Percentiles rank a stretch among this genome's conserved stretches.
Evolutionary conservation across 2,329 filamentous ascomycete genomes (phyloP).

Genomic region (Immersiporthe knoxdaviesiana): DNA sequence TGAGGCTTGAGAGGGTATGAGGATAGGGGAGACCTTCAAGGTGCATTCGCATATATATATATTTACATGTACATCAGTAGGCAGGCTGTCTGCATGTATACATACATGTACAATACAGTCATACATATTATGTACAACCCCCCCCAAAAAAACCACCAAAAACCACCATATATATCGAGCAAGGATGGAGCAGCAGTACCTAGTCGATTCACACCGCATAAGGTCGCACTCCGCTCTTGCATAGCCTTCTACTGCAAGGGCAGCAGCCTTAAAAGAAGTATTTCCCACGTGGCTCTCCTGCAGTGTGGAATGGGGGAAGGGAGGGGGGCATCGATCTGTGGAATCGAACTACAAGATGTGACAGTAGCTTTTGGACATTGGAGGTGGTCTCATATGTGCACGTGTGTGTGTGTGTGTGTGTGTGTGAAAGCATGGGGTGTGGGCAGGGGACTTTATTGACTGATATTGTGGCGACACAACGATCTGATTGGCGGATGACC

Average conservation of each 20-base stretch:
- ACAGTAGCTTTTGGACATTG: background rate
- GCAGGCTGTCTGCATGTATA: background rate
- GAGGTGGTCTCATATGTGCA: background rate
- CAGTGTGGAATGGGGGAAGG: background rate
- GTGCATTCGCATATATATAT: background rate
- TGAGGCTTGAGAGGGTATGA: background rate
- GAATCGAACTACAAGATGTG: background rate
- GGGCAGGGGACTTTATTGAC: background rate
- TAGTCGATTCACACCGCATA: background rate
- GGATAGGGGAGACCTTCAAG: too few species aligned
- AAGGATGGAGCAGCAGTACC: background rate
- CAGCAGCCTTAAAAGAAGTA: background rate
- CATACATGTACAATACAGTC: background rate
- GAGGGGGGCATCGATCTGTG: background rate
- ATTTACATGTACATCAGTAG: background rate
- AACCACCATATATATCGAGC: background rate
- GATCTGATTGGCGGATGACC: background rate
- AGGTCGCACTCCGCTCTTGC: background rate
- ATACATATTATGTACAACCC: too few species aligned
- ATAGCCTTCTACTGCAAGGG: background rate
- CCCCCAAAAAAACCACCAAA: background rate
- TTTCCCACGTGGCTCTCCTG: background rate
- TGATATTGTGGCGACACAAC: background rate
- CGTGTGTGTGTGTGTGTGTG: background rate
- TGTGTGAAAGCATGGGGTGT: background rate